Percentiles rank a stretch among this genome's conserved stretches.
phyloP scores from a whole-genome alignment of 2,329 filamentous ascomycete species.

The Cercospora brassicicola region DNA sequence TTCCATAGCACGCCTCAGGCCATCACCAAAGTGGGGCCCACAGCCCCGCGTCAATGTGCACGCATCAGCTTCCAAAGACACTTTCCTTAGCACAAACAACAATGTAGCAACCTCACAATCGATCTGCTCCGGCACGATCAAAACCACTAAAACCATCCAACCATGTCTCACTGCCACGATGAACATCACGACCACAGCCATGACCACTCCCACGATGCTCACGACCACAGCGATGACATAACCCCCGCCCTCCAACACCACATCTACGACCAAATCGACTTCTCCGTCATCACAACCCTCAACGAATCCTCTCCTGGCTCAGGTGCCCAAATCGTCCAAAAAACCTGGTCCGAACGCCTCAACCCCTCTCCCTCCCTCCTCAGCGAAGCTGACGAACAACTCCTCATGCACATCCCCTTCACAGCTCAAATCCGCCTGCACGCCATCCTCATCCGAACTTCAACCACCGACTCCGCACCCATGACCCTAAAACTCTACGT shows the following conservation, averaged over 20 bases:
- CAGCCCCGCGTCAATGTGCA: background rate
- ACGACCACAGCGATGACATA: constrained; percentile 90
- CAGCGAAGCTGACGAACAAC: constrained; percentile 87
- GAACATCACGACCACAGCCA: constrained; percentile 46
- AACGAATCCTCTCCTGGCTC: constrained; percentile 73
- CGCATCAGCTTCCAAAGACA: background rate
- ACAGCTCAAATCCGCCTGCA: constrained; percentile 92
- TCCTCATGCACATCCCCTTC: constrained; percentile 95
- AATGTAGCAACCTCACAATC: background rate
- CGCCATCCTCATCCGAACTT: constrained; percentile 80
- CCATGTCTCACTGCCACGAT: constrained; percentile 53
- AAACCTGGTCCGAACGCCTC: constrained; percentile 85
- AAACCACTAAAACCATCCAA: background rate
- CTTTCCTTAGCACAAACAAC: background rate
- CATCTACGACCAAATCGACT: constrained; percentile 89
- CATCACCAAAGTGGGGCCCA: background rate
- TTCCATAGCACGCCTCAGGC: background rate
- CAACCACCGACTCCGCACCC: constrained; percentile 68
- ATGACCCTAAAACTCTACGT: constrained; percentile 81
- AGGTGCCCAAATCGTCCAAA: constrained; percentile 76
- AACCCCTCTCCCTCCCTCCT: constrained; percentile 70
- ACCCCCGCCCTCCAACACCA: constrained; percentile 87
- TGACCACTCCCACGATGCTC: constrained; percentile 59
- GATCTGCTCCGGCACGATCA: background rate
- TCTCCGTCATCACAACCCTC: constrained; percentile 77